These are phyloP conservation scores for Plantago elongata DNA, from an alignment of 257 asterid genomes.

Conservation along the genomic window DNA sequence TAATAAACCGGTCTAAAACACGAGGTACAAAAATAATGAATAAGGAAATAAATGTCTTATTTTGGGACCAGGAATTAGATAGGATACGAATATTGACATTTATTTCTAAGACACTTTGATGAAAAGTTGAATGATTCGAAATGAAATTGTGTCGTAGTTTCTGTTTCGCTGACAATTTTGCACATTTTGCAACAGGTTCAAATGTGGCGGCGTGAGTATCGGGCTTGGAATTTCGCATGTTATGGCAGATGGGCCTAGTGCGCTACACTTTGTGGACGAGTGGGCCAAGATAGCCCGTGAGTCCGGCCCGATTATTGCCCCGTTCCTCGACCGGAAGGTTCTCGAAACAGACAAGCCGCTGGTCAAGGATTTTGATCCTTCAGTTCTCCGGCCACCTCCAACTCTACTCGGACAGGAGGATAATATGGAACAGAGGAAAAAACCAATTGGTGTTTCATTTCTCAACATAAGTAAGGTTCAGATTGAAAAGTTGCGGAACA, in stretches of 20 bases:
- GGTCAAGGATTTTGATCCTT: not conserved
- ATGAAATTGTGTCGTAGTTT: too few relatives aligned
- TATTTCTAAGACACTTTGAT: too few relatives aligned
- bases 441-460: constrained; percentile 4
- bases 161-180: too few relatives aligned
- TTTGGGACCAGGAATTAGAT: too few relatives aligned
- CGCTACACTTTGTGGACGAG: constrained; percentile 39
- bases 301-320: constrained; percentile 22
- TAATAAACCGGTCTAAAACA: too few relatives aligned
- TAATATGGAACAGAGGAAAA: constrained; percentile 18
- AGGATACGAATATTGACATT: too few relatives aligned
- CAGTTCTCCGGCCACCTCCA: constrained; percentile 18
- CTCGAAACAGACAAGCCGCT: constrained; percentile 2
- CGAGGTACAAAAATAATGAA: too few relatives aligned
- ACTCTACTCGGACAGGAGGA: constrained; percentile 10
- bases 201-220: constrained; percentile 39
- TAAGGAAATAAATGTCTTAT: too few relatives aligned
- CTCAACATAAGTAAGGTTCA: constrained; percentile 11
- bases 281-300: constrained; percentile 39
- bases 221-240: constrained; percentile 41
- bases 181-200: constrained; percentile 7
- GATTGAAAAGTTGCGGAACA: constrained; percentile 17
- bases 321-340: constrained; percentile 32
- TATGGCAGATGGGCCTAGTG: constrained; percentile 46
- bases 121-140: too few relatives aligned